Base-by-base conservation (phyloP, 495 filamentous ascomycete genomes). In the Umbilicaria muhlenbergii region DNA sequence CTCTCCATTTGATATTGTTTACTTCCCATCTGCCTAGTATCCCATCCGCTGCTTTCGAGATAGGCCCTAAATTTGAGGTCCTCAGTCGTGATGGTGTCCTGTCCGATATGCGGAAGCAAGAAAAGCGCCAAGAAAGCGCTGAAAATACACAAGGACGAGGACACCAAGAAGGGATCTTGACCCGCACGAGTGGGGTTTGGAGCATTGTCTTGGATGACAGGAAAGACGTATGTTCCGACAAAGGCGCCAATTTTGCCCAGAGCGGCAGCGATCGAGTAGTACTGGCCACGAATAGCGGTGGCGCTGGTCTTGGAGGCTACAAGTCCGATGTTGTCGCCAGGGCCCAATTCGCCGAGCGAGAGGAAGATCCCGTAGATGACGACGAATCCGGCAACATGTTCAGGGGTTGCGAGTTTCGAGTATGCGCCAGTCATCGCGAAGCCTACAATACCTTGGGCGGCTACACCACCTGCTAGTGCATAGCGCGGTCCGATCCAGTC, bases 271-370 rank as follows among this genome's bases (percentile, higher is more conserved):
- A 92, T 75, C 11, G 81, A 85, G 59, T 95, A 95, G 64, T 92
- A 95, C 54, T 91, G 84, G 10, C 87, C 88, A 17, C 87, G 70
- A 31, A 95, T 80, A 11, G 78, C 77, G 3, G 88, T 95, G 1
- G 87, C 83, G 57, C 78, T 81, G 13, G 83, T 88, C 63, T 93
- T 94, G 41, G 83, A 82, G 0, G 87, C 86, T 16, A 87, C 61
- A 0, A 94, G 73, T 5, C 87, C 86, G 51, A 94, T 92, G 58
- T 94, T 94, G 62, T 95, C 79, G 21, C 87, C 88, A 0, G 88
- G 86, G 0, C 87, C 88, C 35, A 88, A 54, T 58, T 94, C 87
- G 18, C 87, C 88, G 8, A 94, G 71, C 0, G 77, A 74, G 3
- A 83, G 67, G 67, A 95, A 94, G 51, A 95, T 74, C 66, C 69